A percentile compares a stretch with the other conserved stretches of the same genome.
Conservation (phyloP, 2,329 filamentous ascomycete genomes). For the Ceratocystis ficicola region DNA sequence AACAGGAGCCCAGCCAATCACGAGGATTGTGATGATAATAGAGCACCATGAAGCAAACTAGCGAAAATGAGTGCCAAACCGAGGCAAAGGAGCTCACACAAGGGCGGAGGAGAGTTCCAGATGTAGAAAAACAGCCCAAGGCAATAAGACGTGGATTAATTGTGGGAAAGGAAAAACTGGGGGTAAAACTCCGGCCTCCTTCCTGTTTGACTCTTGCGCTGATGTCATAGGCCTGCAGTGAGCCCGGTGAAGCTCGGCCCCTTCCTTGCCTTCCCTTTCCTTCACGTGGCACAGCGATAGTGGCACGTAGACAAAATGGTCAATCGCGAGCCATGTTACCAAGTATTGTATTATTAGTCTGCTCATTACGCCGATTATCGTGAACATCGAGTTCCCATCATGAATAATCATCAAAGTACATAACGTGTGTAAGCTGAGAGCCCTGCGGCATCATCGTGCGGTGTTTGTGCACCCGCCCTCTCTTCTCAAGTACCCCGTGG, state of each 20-base stretch:
- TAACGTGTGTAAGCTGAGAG: neutral
- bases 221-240: neutral
- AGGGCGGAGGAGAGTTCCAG: neutral
- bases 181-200: neutral
- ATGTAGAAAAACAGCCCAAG: too few species aligned
- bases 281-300: neutral
- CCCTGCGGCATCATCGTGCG: neutral
- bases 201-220: neutral
- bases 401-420: neutral
- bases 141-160: neutral
- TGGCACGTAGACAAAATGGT: neutral
- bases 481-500: constrained; percentile 51
- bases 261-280: neutral
- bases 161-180: neutral
- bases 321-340: too few species aligned
- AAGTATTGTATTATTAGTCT: too few species aligned
- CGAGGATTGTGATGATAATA: neutral
- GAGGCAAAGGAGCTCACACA: neutral
- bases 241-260: neutral
- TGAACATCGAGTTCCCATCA: neutral
- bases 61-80: neutral
- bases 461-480: neutral
- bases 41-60: neutral
- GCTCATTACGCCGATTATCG: too few species aligned
- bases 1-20: neutral